These are phyloP conservation scores for Microcera coccophila DNA, from an alignment of 2,329 filamentous ascomycete genomes.

Conservation along the genomic window DNA sequence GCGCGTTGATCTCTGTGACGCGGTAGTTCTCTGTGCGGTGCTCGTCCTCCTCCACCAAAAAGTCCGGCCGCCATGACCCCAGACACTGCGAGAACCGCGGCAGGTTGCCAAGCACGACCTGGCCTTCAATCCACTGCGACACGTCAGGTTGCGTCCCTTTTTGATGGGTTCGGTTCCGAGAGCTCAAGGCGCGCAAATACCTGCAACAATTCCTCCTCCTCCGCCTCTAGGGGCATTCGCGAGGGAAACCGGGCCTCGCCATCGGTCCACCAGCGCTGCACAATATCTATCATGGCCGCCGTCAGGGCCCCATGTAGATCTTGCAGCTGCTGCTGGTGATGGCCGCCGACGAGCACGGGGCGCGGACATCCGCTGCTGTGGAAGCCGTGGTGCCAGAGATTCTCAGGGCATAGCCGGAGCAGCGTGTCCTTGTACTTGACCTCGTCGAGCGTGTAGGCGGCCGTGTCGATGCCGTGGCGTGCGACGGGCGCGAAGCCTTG, in stretches of 20 bases:
- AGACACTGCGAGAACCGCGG: slow-evolving; percentile 16
- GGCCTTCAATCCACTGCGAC: slow-evolving; percentile 29
- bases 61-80: slow-evolving; percentile 40
- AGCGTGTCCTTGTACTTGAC: slow-evolving; percentile 14
- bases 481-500: slow-evolving; percentile 8
- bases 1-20: slow-evolving; percentile 41
- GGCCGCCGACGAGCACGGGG: slow-evolving; percentile 31
- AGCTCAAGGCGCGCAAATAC: slow-evolving; percentile 10
- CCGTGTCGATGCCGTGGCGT: not conserved
- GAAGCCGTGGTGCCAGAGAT: slow-evolving; percentile 29
- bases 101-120: slow-evolving; percentile 24
- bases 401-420: slow-evolving; percentile 20
- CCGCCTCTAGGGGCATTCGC: slow-evolving; percentile 32
- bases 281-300: slow-evolving; percentile 33
- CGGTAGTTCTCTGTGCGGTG: slow-evolving; percentile 23
- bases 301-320: slow-evolving; percentile 31
- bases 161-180: not conserved
- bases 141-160: no score
- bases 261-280: slow-evolving; percentile 39
- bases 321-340: slow-evolving; percentile 29
- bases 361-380: slow-evolving; percentile 28
- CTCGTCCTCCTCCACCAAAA: slow-evolving; percentile 31
- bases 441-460: slow-evolving; percentile 16
- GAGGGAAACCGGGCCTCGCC: slow-evolving; percentile 25
- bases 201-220: slow-evolving; percentile 30